phyloP scores from a whole-genome alignment of 805 yeast species.

The Candida dendrica region DNA sequence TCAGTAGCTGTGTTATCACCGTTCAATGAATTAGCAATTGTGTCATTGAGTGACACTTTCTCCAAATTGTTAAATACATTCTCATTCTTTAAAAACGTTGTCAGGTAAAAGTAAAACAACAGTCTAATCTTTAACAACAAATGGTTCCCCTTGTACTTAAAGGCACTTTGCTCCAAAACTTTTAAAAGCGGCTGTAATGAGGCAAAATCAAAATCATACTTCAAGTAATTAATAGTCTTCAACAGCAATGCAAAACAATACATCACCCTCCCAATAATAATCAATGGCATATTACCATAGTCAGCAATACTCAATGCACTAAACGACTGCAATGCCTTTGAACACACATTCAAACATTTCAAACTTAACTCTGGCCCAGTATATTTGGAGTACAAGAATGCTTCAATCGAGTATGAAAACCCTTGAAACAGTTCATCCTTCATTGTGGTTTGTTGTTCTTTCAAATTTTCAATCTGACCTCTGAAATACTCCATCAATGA shows the following conservation, averaged over 20 bases:
- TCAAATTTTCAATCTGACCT: constrained; percentile 10
- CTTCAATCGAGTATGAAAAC: constrained; percentile 17
- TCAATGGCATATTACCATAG: constrained; percentile 12
- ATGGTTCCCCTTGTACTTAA: constrained; percentile 11
- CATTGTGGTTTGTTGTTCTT: constrained; percentile 4
- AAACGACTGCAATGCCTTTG: constrained; percentile 12
- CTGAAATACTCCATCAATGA: constrained; percentile 11
- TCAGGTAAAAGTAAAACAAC: constrained; percentile 18
- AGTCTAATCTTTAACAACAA: constrained; percentile 16
- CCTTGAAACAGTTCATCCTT: constrained; percentile 10
- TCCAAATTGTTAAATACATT: constrained; percentile 14
- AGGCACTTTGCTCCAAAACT: constrained; percentile 10
- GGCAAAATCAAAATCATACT: constrained; percentile 11
- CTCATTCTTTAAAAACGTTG: constrained; percentile 21
- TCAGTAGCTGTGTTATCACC: too few species aligned
- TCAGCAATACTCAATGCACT: constrained; percentile 9
- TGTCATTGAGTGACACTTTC: constrained; percentile 8
- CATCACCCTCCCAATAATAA: constrained; percentile 20
- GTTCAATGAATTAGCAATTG: constrained; percentile 3
- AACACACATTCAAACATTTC: constrained; percentile 17
- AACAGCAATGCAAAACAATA: constrained; percentile 20
- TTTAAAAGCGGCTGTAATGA: constrained; percentile 9
- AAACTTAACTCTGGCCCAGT: constrained; percentile 5
- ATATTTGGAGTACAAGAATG: constrained; percentile 18
- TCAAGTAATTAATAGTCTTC: constrained; percentile 15